A percentile compares a stretch with the other conserved stretches of the same genome.
Conservation (phyloP, 176 grass and related monocot genomes). For the Paspalum vaginatum region DNA sequence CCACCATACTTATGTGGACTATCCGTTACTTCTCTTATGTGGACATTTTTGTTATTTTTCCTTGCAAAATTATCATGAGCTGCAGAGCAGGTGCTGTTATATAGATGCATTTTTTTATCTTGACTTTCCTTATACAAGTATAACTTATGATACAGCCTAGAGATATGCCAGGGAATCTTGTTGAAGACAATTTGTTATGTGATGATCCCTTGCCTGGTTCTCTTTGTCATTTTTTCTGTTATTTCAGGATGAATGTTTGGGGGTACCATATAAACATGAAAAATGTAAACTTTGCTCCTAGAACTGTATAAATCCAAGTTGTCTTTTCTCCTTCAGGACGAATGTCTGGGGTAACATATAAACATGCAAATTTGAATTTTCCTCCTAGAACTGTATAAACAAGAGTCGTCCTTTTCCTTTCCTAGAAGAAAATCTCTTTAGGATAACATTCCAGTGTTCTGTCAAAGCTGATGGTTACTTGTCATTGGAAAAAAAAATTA, state of each 20-base stretch:
- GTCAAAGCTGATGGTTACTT: not conserved
- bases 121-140: not conserved
- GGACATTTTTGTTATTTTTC: not conserved
- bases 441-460: not conserved
- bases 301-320: not conserved
- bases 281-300: not conserved
- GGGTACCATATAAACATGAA: not conserved
- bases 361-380: too few relatives aligned
- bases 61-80: not conserved
- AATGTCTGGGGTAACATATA: too few relatives aligned
- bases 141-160: not conserved
- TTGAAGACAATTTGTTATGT: conserved; percentile 5
- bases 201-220: not conserved
- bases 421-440: not conserved
- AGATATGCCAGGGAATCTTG: not conserved
- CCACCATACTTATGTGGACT: not conserved
- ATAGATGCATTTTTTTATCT: not conserved
- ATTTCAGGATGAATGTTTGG: not conserved
- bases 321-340: not conserved
- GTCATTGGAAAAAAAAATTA: not conserved
- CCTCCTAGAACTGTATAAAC: too few relatives aligned
- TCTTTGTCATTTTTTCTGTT: not conserved
- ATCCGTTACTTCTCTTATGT: not conserved
- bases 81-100: not conserved
- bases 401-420: not conserved